These are phyloP conservation scores for Pichia nanzhaoensis DNA, from an alignment of 805 yeast species.

Conservation along the genomic window DNA sequence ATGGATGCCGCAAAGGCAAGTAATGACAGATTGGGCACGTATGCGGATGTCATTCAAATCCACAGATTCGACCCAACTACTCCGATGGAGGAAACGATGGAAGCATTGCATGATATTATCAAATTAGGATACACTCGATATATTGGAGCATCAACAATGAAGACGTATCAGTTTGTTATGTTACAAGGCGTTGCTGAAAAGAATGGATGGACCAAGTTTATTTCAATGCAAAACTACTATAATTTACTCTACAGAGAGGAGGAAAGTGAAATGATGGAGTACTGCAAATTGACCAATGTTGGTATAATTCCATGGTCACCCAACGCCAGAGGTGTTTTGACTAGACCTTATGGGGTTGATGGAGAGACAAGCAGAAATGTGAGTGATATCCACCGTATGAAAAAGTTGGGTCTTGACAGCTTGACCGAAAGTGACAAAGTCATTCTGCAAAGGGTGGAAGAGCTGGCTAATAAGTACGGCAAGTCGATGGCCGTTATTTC, in stretches of 20 bases:
- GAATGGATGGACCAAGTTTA: constrained; percentile 49
- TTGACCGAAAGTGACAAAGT: constrained; percentile 24
- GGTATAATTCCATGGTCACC: constrained; percentile 62
- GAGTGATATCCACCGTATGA: not conserved
- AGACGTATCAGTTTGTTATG: constrained; percentile 44
- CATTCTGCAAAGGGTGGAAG: constrained; percentile 47
- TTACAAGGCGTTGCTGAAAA: constrained; percentile 51
- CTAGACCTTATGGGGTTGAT: constrained; percentile 2
- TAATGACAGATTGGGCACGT: constrained; percentile 42
- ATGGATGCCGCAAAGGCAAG: constrained; percentile 37
- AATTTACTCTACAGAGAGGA: constrained; percentile 54
- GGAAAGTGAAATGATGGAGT: constrained; percentile 53
- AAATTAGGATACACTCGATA: constrained; percentile 41
- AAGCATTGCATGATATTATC: constrained; percentile 46
- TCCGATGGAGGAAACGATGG: constrained; percentile 49
- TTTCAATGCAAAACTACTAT: constrained; percentile 51
- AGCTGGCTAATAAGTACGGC: constrained; percentile 39
- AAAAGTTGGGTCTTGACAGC: constrained; percentile 31
- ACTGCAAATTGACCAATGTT: constrained; percentile 43
- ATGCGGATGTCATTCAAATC: constrained; percentile 48
- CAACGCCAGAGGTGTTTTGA: constrained; percentile 39
- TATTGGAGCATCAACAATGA: constrained; percentile 59
- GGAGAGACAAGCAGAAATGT: no score
- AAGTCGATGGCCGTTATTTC: constrained; percentile 50
- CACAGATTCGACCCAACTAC: constrained; percentile 45